Conservation (phyloP, 306 rosid species). For the Vachellia collinsii region DNA sequence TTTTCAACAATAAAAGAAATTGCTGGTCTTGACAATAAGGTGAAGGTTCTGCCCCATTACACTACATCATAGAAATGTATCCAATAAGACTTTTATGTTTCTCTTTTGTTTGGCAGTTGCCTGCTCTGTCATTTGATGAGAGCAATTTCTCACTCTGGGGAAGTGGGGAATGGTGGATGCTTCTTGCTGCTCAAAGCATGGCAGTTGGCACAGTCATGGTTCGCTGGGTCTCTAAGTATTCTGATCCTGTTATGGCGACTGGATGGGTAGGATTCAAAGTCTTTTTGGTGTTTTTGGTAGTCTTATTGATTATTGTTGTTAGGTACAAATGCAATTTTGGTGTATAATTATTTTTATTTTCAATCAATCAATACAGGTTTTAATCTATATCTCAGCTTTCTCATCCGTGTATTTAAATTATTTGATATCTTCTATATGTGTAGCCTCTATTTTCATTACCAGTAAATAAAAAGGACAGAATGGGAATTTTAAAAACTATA, state of each 20-base stretch:
- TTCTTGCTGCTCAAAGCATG: conserved; percentile 99
- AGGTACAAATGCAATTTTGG: conserved; percentile 12
- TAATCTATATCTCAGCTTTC: background rate
- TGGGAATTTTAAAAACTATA: conserved; percentile 16
- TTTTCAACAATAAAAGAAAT: background rate
- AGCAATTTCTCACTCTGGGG: conserved; percentile 87
- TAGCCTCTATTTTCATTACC: background rate
- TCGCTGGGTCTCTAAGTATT: conserved; percentile 96
- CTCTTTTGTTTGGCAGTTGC: conserved; percentile 50
- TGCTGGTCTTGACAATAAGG: background rate
- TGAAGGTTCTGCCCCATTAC: too few species aligned
- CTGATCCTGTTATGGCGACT: conserved; percentile 96
- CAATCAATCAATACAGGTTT: background rate
- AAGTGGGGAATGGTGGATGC: conserved; percentile 99
- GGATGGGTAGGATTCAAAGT: conserved; percentile 78
- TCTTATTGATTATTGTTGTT: conserved; percentile 20
- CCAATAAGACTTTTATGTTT: too few species aligned
- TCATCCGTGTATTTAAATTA: background rate
- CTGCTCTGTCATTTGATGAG: conserved; percentile 63
- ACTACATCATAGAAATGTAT: background rate
- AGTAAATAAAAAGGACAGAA: background rate
- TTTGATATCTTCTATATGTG: background rate
- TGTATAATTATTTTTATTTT: conserved; percentile 6
- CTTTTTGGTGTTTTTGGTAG: conserved; percentile 14
- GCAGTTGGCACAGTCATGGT: conserved; percentile 98